Conservation (phyloP, 2,329 filamentous ascomycete genomes). For the Podosphaera aphanis region DNA sequence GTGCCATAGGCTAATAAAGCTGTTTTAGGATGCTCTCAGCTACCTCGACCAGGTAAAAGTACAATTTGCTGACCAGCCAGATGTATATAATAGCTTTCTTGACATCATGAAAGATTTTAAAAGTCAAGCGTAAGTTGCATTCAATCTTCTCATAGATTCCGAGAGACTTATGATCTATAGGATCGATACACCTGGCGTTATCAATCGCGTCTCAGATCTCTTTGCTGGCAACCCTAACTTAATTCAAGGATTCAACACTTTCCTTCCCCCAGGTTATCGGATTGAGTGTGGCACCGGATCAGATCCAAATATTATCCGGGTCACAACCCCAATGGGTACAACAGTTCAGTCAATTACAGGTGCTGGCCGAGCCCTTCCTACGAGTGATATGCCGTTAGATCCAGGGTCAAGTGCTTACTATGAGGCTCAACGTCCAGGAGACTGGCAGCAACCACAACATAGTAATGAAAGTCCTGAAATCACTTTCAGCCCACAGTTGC, state of each 20-base stretch:
- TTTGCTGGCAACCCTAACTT: slow-evolving; percentile 89
- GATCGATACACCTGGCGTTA: slow-evolving; percentile 93
- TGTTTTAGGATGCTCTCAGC: slow-evolving; percentile 50
- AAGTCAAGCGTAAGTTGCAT: slow-evolving; percentile 55
- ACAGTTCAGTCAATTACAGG: slow-evolving; percentile 67
- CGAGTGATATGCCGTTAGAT: slow-evolving; percentile 11
- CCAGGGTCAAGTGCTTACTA: slow-evolving; percentile 19
- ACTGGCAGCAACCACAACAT: slow-evolving; percentile 34
- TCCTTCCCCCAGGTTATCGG: slow-evolving; percentile 80
- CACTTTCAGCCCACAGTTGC: slow-evolving; percentile 33
- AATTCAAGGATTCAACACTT: slow-evolving; percentile 96
- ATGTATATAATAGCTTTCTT: slow-evolving; percentile 89
- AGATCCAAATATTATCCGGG: slow-evolving; percentile 84
- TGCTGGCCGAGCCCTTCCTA: slow-evolving; percentile 20
- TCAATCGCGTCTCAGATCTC: slow-evolving; percentile 82
- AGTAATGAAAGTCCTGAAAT: slow-evolving; percentile 39
- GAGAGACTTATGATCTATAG: slow-evolving; percentile 21
- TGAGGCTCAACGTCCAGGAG: slow-evolving; percentile 15
- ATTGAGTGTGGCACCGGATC: slow-evolving; percentile 90
- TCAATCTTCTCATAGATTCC: neutral
- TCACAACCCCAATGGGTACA: slow-evolving; percentile 94
- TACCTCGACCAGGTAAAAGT: slow-evolving; percentile 98
- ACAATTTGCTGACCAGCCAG: slow-evolving; percentile 85
- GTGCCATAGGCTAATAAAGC: neutral
- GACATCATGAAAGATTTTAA: slow-evolving; percentile 99